Conservation (phyloP, 371 early-diverging fungal genomes). For the Coemansia sp. region DNA sequence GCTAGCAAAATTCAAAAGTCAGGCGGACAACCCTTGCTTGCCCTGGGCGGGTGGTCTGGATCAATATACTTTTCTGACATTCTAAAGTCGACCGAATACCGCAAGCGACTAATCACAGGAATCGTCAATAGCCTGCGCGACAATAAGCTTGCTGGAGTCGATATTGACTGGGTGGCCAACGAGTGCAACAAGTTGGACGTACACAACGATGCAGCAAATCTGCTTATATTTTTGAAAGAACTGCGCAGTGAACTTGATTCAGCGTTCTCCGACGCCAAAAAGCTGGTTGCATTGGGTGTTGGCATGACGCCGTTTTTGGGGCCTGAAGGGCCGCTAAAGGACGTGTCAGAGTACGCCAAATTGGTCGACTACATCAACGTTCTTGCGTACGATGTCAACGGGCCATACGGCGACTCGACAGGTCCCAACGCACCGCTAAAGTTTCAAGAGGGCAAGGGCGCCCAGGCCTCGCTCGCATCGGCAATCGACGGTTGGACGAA, state of each 20-base stretch:
- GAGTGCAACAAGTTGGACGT: constrained; percentile 61
- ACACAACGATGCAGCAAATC: constrained; percentile 62
- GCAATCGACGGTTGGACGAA: constrained; percentile 44
- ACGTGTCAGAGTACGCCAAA: constrained; percentile 61
- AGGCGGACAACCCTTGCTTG: constrained; percentile 55
- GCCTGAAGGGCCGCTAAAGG: constrained; percentile 53
- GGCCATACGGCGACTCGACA: constrained; percentile 61
- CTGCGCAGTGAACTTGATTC: constrained; percentile 60
- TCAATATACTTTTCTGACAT: constrained; percentile 55
- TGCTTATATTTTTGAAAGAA: constrained; percentile 60
- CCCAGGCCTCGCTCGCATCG: constrained; percentile 39
- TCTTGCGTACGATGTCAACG: constrained; percentile 64
- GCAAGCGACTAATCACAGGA: constrained; percentile 60
- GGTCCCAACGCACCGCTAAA: constrained; percentile 68
- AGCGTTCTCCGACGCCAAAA: constrained; percentile 55
- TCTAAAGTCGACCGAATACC: constrained; percentile 50
- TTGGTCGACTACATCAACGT: constrained; percentile 67
- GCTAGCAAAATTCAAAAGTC: constrained; percentile 47
- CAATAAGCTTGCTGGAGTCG: constrained; percentile 49
- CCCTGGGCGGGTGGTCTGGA: constrained; percentile 54
- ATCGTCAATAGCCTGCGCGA: constrained; percentile 54
- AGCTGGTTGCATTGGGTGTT: constrained; percentile 70
- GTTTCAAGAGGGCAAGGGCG: constrained; percentile 53
- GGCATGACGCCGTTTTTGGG: constrained; percentile 62
- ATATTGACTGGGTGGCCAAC: constrained; percentile 72